phyloP scores from a whole-genome alignment of 1,284 basidiomycete species.

The Ustilago hordei region DNA sequence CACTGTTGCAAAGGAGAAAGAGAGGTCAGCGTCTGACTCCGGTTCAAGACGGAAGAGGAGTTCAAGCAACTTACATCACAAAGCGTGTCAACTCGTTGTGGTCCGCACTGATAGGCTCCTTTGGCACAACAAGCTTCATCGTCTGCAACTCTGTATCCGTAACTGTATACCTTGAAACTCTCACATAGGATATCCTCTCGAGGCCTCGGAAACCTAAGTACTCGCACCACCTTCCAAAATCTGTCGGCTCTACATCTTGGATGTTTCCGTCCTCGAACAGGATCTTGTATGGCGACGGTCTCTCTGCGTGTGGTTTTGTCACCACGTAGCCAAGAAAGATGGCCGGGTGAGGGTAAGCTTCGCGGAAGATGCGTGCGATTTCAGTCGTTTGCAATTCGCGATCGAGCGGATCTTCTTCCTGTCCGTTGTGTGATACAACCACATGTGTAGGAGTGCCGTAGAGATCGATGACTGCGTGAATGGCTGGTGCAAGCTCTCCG shows the following conservation, averaged over 20 bases:
- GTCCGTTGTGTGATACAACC: slow-evolving; percentile 90
- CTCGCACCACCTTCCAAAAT: slow-evolving; percentile 65
- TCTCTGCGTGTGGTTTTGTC: slow-evolving; percentile 78
- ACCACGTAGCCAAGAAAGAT: slow-evolving; percentile 82
- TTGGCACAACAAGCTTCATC: slow-evolving; percentile 61
- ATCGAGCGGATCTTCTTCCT: slow-evolving; percentile 88
- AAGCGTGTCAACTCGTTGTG: slow-evolving; percentile 42
- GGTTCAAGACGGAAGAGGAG: not conserved
- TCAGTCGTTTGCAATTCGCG: slow-evolving; percentile 87
- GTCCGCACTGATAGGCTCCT: slow-evolving; percentile 52
- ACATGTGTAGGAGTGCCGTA: slow-evolving; percentile 85
- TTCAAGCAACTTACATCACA: slow-evolving; percentile 42
- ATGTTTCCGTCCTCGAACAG: slow-evolving; percentile 72
- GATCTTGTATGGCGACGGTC: slow-evolving; percentile 87
- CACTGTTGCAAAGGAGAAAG: slow-evolving; percentile 10
- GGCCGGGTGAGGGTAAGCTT: slow-evolving; percentile 80
- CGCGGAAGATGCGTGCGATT: slow-evolving; percentile 82
- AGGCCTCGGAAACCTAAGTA: slow-evolving; percentile 65
- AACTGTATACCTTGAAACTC: slow-evolving; percentile 65
- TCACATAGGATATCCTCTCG: slow-evolving; percentile 60
- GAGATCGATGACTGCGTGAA: slow-evolving; percentile 84
- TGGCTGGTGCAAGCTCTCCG: slow-evolving; percentile 81
- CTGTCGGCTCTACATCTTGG: slow-evolving; percentile 71
- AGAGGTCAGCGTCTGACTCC: not conserved
- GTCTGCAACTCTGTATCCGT: slow-evolving; percentile 67